Base-by-base conservation (phyloP, 352 stramenopile species). In the Phytophthora boehmeriae region DNA sequence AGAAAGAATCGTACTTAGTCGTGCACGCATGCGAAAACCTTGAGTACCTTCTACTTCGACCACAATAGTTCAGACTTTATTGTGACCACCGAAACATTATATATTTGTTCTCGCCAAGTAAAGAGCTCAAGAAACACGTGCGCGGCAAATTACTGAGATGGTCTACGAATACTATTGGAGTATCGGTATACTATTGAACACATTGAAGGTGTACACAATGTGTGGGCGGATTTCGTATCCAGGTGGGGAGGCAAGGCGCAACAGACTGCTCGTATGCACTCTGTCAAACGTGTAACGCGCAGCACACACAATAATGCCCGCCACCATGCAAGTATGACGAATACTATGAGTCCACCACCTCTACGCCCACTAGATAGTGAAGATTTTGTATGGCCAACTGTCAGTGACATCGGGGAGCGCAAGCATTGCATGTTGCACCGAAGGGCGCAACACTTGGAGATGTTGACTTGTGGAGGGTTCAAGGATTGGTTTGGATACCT, bases 221-320 rank as follows among this genome's bases (percentile, higher is more conserved):
- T 54, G 13, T 54, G 47, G 47, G 47, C 47, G 8, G 47, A 54
- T 27, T 41, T 54, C 22, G 39, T 44, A 1, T 42, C 27, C 3
- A 27, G 11, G 16, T 54, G 47, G 47, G 47, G 20, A 38, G 32
- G 32, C 32, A 38, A 38, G 13, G 8, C 32, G 13, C 32, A 13
- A 13, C 32, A 8, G 13, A 38, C 32, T 13, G 32, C 32, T 13
- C 32, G 32, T 8, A 38, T 38, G 8, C 32, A 38, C 32, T 38
- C 32, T 13, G 13, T 38, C 32, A 38, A 38, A 38, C 32, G 32
- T 13, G 13, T 38, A 13, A 38, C 32, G 13, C 32, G 32, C 32
- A 13, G 8, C 8, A 38, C 8, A 38, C 32, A 38, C 32, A 38
- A 13, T 13, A 38, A 38, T 13, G 32, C 32, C 8, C 32, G 32